These are phyloP conservation scores for Hymenoscyphus salicellus DNA, from an alignment of 2,329 filamentous ascomycete genomes.

Conservation along the genomic window DNA sequence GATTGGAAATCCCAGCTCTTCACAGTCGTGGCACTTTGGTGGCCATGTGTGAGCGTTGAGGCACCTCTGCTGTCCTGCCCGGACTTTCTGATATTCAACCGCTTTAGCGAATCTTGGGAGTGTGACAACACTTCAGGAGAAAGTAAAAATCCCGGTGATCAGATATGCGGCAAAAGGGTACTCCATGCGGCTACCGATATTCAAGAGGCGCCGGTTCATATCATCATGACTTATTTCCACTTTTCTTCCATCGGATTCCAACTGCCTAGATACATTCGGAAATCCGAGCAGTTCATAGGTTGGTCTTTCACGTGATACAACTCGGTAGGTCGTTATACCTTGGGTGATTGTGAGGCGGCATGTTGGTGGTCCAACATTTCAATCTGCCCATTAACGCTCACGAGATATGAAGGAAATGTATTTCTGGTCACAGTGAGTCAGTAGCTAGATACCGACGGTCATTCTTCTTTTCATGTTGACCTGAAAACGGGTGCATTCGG, in stretches of 20 bases:
- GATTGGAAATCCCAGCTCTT: neutral
- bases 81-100: neutral
- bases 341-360: neutral
- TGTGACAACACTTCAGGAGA: neutral
- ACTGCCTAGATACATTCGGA: no score
- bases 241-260: no score
- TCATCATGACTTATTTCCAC: no score
- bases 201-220: neutral
- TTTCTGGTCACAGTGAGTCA: neutral
- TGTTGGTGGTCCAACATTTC: conserved; percentile 1
- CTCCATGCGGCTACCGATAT: neutral
- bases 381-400: neutral
- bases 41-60: neutral
- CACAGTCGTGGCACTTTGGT: neutral
- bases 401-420: neutral
- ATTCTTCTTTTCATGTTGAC: neutral
- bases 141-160: conserved; percentile 1
- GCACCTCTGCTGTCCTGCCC: neutral
- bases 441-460: neutral
- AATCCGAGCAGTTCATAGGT: no score
- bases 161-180: neutral
- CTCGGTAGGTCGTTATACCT: no score
- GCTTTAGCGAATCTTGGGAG: neutral
- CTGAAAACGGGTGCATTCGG: neutral
- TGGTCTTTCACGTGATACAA: neutral